phyloP scores from a whole-genome alignment of 1,139 yeast species.

The Pichia cactophila region DNA sequence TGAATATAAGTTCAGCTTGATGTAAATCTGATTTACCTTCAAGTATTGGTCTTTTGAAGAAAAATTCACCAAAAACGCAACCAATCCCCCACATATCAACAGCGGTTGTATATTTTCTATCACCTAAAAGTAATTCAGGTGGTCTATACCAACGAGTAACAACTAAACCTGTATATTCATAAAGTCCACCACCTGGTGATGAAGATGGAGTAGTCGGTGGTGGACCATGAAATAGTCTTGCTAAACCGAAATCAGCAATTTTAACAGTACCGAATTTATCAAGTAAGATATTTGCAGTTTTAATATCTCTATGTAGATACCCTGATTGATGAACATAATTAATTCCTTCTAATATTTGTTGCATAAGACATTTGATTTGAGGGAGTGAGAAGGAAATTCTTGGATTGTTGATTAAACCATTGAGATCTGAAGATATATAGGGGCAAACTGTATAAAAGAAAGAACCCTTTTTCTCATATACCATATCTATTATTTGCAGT shows the following conservation, averaged over 20 bases:
- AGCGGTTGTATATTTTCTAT: constrained; percentile 80
- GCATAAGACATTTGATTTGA: constrained; percentile 79
- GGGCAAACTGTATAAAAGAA: constrained; percentile 84
- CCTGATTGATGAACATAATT: constrained; percentile 70
- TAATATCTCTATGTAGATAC: constrained; percentile 82
- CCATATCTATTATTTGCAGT: constrained; percentile 74
- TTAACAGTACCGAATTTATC: constrained; percentile 72
- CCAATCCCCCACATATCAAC: constrained; percentile 98
- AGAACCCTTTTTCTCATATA: constrained; percentile 55
- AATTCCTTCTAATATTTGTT: constrained; percentile 71
- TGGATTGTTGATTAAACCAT: constrained; percentile 87
- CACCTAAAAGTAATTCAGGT: constrained; percentile 85
- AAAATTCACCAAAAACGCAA: constrained; percentile 90
- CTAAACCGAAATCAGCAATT: constrained; percentile 91
- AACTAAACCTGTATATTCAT: constrained; percentile 79
- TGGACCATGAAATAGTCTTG: constrained; percentile 69
- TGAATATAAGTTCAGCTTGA: constrained; percentile 78
- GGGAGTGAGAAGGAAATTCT: constrained; percentile 50
- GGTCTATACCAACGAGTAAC: constrained; percentile 98
- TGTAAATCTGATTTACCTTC: constrained; percentile 86
- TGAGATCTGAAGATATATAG: constrained; percentile 87
- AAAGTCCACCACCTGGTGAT: constrained; percentile 68
- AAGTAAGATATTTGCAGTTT: constrained; percentile 84
- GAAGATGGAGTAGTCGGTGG: constrained; percentile 39
- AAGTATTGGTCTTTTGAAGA: constrained; percentile 71